phyloP scores from a whole-genome alignment of 176 grass and related monocot genomes.

The Eragrostis curvula region DNA sequence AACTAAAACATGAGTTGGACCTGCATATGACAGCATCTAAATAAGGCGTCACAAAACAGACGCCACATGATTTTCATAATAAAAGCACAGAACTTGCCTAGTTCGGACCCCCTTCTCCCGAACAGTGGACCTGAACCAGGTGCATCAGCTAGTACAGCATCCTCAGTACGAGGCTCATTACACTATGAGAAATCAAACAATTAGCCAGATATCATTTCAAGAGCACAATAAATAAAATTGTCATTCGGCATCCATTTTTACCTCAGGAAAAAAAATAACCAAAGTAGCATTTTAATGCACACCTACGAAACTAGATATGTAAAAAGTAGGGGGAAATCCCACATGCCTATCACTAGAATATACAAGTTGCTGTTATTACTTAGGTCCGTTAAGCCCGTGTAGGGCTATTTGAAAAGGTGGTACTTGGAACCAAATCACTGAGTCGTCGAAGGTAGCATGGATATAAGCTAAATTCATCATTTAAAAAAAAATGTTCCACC shows the following conservation, averaged over 20 bases:
- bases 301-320: background rate
- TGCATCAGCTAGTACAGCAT: slow-evolving; percentile 82
- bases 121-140: slow-evolving; percentile 53
- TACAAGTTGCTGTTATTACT: background rate
- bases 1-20: slow-evolving; percentile 99
- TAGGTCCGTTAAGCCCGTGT: background rate
- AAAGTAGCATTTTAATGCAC: background rate
- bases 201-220: slow-evolving; percentile 26
- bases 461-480: background rate
- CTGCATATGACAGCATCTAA: slow-evolving; percentile 55
- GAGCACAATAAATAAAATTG: slow-evolving; percentile 18
- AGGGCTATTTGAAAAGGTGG: background rate
- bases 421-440: background rate
- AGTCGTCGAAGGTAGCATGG: background rate
- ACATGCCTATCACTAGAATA: background rate
- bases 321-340: background rate
- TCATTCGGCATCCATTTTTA: background rate
- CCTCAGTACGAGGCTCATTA: slow-evolving; percentile 88
- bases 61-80: slow-evolving; percentile 30
- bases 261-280: background rate
- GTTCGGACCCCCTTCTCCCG: slow-evolving; percentile 79
- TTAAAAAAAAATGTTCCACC: background rate
- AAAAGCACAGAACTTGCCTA: slow-evolving; percentile 62
- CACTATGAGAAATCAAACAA: slow-evolving; percentile 59
- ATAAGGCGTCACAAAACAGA: slow-evolving; percentile 33